A percentile compares a stretch with the other conserved stretches of the same genome.
Evolutionary conservation across 495 filamentous ascomycete genomes (phyloP).

Genomic region (Tuber calosporum): DNA sequence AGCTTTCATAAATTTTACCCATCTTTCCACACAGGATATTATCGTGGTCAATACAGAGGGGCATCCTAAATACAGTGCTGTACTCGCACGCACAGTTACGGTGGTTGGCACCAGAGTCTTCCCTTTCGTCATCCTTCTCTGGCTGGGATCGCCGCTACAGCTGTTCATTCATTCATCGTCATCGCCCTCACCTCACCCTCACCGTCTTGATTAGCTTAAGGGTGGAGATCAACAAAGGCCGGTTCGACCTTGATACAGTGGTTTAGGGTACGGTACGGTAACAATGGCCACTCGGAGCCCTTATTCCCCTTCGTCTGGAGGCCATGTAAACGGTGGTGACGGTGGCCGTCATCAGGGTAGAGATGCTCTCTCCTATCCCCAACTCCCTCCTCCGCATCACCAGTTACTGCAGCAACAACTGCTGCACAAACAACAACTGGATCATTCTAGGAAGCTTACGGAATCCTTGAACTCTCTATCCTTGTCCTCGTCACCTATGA

Average conservation of each 20-base stretch:
- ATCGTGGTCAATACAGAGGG: background rate
- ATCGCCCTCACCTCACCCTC: too few relatives aligned
- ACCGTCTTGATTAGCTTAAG: background rate
- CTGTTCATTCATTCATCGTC: background rate
- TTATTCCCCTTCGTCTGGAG: background rate
- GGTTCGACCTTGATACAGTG: background rate
- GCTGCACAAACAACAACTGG: background rate
- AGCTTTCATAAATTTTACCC: background rate
- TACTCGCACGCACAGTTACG: background rate
- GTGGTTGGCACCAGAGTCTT: background rate
- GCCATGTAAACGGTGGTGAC: background rate
- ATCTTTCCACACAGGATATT: background rate
- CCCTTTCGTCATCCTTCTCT: background rate
- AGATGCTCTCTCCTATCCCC: background rate
- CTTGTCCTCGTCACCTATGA: slow-evolving; percentile 15
- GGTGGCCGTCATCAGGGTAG: background rate
- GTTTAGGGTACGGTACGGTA: background rate
- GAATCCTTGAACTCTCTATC: slow-evolving; percentile 31
- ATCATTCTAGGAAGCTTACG: slow-evolving; percentile 28
- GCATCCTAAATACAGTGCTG: background rate
- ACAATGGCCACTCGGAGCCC: background rate
- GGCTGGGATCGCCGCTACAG: background rate
- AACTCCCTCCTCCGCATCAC: background rate
- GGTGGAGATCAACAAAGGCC: background rate
- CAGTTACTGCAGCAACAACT: background rate